Evolutionary conservation across 306 rosid species (phyloP).

Genomic region (Dalbergia cochinchinensis): DNA sequence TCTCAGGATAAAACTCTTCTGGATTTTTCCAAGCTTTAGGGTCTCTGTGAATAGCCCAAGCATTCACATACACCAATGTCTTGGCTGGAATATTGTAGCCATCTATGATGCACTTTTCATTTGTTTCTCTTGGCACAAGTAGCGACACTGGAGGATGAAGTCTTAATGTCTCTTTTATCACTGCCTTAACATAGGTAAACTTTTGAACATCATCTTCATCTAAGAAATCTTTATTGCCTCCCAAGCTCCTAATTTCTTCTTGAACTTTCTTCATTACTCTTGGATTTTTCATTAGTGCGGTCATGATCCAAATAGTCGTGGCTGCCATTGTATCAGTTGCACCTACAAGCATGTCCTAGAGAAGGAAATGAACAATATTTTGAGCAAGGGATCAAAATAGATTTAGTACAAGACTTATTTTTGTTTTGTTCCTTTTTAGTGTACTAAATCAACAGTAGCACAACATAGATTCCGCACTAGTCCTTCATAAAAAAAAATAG

Average conservation of each 20-base stretch:
- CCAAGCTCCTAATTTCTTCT: constrained; percentile 4
- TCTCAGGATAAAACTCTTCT: constrained; percentile 36
- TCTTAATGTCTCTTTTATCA: constrained; percentile 47
- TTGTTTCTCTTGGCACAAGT: constrained; percentile 32
- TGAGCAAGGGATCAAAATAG: no score
- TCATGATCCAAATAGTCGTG: constrained; percentile 37
- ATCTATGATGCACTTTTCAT: background rate
- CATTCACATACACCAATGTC: constrained; percentile 39
- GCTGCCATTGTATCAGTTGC: constrained; percentile 35
- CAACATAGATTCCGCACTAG: no score
- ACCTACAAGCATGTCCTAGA: constrained; percentile 21
- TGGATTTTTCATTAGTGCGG: constrained; percentile 37
- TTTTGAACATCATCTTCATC: constrained; percentile 39
- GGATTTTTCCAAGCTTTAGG: constrained; percentile 43
- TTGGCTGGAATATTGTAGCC: constrained; percentile 28
- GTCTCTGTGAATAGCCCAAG: constrained; percentile 45
- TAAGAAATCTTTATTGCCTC: background rate
- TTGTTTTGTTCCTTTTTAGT: no score
- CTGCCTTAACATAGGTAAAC: constrained; percentile 24
- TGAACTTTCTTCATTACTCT: constrained; percentile 41
- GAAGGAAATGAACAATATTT: background rate
- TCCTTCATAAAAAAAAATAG: background rate
- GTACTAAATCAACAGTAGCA: background rate
- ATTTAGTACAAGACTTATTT: no score
- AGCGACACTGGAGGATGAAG: constrained; percentile 6